Evolutionary conservation across 108 stramenopile genomes (phyloP).

Genomic region (Fragilariopsis cylindrus): DNA sequence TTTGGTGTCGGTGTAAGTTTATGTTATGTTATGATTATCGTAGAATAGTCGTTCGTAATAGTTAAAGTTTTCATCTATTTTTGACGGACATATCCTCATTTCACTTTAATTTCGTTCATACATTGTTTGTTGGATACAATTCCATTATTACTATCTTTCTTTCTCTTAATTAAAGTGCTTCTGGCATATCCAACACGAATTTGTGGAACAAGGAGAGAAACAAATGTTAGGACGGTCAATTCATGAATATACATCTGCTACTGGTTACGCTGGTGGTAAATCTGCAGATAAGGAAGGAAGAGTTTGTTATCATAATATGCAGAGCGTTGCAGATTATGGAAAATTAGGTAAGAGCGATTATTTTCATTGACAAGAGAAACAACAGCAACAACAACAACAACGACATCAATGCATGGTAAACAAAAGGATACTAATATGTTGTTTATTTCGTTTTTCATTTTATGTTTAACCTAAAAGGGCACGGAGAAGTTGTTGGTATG

Average conservation of each 20-base stretch:
- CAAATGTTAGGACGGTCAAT: slow-evolving; percentile 61
- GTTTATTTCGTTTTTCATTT: neutral
- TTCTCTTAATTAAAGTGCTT: slow-evolving; percentile 48
- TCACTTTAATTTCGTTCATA: neutral
- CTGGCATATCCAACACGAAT: slow-evolving; percentile 91
- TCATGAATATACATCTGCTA: slow-evolving; percentile 58
- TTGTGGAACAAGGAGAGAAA: slow-evolving; percentile 75
- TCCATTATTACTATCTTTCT: neutral
- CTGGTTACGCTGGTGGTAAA: slow-evolving; percentile 91
- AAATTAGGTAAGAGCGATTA: slow-evolving; percentile 33
- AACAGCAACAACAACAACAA: no score
- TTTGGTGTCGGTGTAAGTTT: slow-evolving; percentile 39
- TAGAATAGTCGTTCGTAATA: no score
- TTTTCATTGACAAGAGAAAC: neutral
- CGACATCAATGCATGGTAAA: neutral
- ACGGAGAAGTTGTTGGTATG: slow-evolving; percentile 88
- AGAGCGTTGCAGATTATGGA: slow-evolving; percentile 82
- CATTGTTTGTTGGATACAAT: neutral
- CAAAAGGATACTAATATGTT: neutral
- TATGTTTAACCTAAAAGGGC: slow-evolving; percentile 39
- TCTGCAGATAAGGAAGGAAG: slow-evolving; percentile 45
- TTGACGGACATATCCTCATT: no score
- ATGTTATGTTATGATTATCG: neutral
- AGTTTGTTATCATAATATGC: slow-evolving; percentile 90
- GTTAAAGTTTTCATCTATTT: no score